Evolutionary conservation across 805 yeast genomes (phyloP).

Genomic region (Barnettozyma sp.): DNA sequence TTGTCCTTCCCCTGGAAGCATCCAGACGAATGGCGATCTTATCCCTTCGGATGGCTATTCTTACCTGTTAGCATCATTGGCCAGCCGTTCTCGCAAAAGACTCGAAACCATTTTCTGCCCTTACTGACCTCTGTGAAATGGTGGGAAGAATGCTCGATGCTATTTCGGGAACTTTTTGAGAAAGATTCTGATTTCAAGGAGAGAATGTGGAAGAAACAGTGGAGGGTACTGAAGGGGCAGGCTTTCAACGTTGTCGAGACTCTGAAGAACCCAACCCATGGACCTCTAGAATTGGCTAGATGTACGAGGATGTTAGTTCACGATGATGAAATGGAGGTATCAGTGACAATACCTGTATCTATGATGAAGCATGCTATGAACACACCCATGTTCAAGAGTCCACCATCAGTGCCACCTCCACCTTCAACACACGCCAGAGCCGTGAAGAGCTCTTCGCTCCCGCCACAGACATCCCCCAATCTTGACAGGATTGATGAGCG

Average conservation of each 20-base stretch:
- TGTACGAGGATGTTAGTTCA: constrained; percentile 48
- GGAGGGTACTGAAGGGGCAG: constrained; percentile 70
- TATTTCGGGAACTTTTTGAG: constrained; percentile 42
- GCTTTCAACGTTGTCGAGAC: constrained; percentile 71
- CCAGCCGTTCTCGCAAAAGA: constrained; percentile 52
- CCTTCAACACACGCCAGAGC: no score
- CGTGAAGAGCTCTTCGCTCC: no score
- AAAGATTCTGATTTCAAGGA: constrained; percentile 57
- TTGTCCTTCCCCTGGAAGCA: constrained; percentile 76
- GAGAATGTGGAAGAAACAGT: constrained; percentile 59
- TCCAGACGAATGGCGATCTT: constrained; percentile 76
- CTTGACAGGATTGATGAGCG: constrained; percentile 5
- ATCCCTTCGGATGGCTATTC: constrained; percentile 74
- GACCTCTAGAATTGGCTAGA: constrained; percentile 61
- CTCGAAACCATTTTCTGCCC: constrained; percentile 51
- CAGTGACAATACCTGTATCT: constrained; percentile 34
- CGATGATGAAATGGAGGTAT: constrained; percentile 58
- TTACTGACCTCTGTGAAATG: constrained; percentile 52
- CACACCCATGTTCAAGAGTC: constrained; percentile 27
- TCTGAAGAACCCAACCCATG: constrained; percentile 47
- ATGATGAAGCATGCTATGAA: constrained; percentile 38
- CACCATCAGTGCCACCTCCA: background rate
- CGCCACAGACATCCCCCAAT: background rate
- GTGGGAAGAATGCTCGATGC: constrained; percentile 59
- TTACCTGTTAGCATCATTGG: constrained; percentile 58